Conservation (phyloP, 2,329 filamentous ascomycete genomes). For the Claviceps digitariae region DNA sequence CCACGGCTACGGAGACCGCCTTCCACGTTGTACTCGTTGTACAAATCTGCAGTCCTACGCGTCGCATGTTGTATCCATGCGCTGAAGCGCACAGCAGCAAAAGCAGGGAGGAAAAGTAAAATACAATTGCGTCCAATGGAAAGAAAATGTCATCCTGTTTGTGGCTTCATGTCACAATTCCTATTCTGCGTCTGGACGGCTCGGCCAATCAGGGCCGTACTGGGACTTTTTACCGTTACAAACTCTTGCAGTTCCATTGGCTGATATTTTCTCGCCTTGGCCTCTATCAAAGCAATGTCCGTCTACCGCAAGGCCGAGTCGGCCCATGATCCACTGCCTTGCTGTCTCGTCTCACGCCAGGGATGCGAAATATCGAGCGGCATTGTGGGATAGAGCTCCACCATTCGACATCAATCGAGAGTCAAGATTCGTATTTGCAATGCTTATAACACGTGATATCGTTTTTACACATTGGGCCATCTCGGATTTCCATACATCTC, state of each 20-base stretch:
- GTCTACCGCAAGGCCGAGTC: constrained; percentile 1
- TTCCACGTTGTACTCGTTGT: not conserved
- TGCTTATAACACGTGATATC: not conserved
- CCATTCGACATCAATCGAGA: not conserved
- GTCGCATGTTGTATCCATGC: not conserved
- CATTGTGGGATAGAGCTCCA: not conserved
- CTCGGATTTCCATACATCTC: not conserved
- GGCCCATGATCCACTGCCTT: constrained; percentile 2
- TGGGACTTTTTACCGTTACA: not conserved
- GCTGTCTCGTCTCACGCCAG: constrained; percentile 1
- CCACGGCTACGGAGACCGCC: not conserved
- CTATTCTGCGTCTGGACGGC: not conserved
- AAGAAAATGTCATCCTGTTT: too few relatives aligned
- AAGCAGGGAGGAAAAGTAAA: too few relatives aligned
- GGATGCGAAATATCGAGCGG: not conserved
- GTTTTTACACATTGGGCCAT: not conserved
- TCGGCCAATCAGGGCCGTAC: constrained; percentile 1
- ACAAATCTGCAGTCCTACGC: not conserved
- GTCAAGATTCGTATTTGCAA: not conserved
- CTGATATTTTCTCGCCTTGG: not conserved
- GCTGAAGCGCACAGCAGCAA: not conserved
- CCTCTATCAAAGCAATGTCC: not conserved
- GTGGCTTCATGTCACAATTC: not conserved
- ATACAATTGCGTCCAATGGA: too few relatives aligned
- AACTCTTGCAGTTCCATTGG: not conserved